Evolutionary conservation across 2,329 filamentous ascomycete genomes (phyloP).

Genomic region (Fusarium secorum): DNA sequence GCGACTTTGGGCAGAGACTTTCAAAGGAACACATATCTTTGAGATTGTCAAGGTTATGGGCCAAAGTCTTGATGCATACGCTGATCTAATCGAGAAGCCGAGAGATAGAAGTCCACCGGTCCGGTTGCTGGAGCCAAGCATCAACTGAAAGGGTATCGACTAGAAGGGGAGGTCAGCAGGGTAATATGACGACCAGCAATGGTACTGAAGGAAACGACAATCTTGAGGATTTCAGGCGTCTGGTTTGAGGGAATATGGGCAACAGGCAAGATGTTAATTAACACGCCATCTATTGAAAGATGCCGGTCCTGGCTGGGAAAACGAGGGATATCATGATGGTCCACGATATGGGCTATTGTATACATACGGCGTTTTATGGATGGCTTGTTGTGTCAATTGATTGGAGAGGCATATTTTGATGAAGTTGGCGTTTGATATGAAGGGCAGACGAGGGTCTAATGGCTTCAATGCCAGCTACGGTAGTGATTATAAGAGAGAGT

Average conservation of each 20-base stretch:
- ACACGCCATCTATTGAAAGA: not conserved
- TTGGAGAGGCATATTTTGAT: not conserved
- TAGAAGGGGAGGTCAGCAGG: not conserved
- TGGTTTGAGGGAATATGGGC: not conserved
- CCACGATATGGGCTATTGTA: conserved; percentile 18
- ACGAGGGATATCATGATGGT: conserved; percentile 1
- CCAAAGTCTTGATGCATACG: conserved; percentile 63
- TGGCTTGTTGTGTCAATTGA: not conserved
- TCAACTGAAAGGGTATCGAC: conserved; percentile 20
- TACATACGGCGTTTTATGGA: conserved; percentile 25
- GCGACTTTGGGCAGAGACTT: conserved; percentile 67
- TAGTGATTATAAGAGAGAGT: not conserved
- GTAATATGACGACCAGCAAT: not conserved
- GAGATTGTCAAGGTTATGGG: conserved; percentile 68
- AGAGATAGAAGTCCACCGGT: conserved; percentile 52
- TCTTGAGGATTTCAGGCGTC: conserved; percentile 16
- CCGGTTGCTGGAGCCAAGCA: conserved; percentile 35
- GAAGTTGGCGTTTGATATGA: not conserved
- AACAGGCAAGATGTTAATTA: not conserved
- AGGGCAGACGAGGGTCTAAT: not conserved
- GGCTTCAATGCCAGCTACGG: not conserved
- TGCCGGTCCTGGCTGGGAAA: not conserved
- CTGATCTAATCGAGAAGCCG: conserved; percentile 64
- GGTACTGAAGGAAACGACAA: not conserved
- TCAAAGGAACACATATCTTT: conserved; percentile 68